These are phyloP conservation scores for Ogataea henricii DNA, from an alignment of 805 yeast genomes.

Conservation along the genomic window DNA sequence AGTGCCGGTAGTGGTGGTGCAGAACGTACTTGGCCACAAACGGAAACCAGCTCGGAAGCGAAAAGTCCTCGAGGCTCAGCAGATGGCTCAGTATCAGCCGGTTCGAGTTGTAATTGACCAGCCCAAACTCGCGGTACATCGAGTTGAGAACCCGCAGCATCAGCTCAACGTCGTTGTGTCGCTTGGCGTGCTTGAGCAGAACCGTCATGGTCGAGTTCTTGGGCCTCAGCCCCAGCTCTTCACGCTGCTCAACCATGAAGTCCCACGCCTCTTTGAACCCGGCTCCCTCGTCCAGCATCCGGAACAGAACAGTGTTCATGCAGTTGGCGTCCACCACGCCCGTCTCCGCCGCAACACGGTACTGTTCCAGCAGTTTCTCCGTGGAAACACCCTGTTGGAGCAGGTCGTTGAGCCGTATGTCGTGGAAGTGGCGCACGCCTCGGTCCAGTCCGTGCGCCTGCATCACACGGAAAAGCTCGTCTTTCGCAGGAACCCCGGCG, in stretches of 20 bases:
- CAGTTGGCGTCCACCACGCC: constrained; percentile 21
- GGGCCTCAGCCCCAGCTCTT: constrained; percentile 10
- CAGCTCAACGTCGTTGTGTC: constrained; percentile 10
- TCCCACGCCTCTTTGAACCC: constrained; percentile 24
- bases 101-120: constrained; percentile 21
- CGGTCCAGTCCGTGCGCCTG: constrained; percentile 10
- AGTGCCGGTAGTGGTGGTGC: constrained; percentile 16
- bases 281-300: constrained; percentile 9
- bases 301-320: constrained; percentile 26
- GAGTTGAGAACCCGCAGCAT: constrained; percentile 23
- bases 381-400: constrained; percentile 9
- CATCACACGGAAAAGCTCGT: constrained; percentile 16
- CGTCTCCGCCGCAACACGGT: constrained; percentile 3
- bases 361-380: constrained; percentile 18
- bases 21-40: constrained; percentile 22
- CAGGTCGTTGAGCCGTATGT: constrained; percentile 23
- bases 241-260: constrained; percentile 16
- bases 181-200: constrained; percentile 21
- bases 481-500: constrained; percentile 13
- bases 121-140: constrained; percentile 10
- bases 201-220: constrained; percentile 26
- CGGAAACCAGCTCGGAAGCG: constrained; percentile 21
- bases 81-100: constrained; percentile 19
- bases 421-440: constrained; percentile 16
- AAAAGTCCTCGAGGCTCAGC: constrained; percentile 12